Evolutionary conservation across 306 rosid species (phyloP), one percentile per base, ranked within the genome.

Genomic region (Inga leiocalycina): DNA sequence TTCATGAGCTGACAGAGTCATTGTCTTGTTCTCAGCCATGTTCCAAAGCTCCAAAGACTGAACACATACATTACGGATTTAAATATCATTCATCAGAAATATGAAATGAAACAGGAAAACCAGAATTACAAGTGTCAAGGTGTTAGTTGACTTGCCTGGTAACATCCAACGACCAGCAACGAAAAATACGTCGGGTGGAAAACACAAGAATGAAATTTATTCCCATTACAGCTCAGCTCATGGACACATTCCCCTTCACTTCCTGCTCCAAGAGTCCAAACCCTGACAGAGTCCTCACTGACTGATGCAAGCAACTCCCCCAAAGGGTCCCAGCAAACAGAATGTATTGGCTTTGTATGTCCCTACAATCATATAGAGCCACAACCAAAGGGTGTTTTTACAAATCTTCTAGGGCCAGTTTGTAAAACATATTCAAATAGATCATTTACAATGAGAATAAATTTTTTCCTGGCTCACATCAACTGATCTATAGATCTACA

Each of bases 21-120:
- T 92, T 32, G 98, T 93, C 97, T 92, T 94, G 90, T 91, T 91
- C 88, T 94, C 99, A 0, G 81, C 61, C 94, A 93, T 94, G 92
- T 96, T 91, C 99, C 99, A 96, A 45, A 96, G 94, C 91, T 96
- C 99, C 90, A 96, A 76, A 43, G 99, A 94, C 99, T 96, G 30
- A 86, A 91, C 6, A 24, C 22, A 19, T 10, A 62, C 62, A 77
- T 22, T 54, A 45, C 22, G 44, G 74, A 77, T 79, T 71, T 37
- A 65, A 13, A 22, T 27, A 56, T 24, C 51, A 72, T 78, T 71
- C 71, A 45, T 62, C 44, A 46, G 27, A 32, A 35, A 34, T 7
- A 56, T 7, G 39, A 22, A 10, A 39, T 39, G 43, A 39, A 39
- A 39, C 8, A 39, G 43, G 43, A 39, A 39, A 39, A 39, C 9